A percentile compares a stretch with the other conserved stretches of the same genome.
phyloP scores from a whole-genome alignment of 2,329 filamentous ascomycete genomes.

The Hypoxylon sp. region DNA sequence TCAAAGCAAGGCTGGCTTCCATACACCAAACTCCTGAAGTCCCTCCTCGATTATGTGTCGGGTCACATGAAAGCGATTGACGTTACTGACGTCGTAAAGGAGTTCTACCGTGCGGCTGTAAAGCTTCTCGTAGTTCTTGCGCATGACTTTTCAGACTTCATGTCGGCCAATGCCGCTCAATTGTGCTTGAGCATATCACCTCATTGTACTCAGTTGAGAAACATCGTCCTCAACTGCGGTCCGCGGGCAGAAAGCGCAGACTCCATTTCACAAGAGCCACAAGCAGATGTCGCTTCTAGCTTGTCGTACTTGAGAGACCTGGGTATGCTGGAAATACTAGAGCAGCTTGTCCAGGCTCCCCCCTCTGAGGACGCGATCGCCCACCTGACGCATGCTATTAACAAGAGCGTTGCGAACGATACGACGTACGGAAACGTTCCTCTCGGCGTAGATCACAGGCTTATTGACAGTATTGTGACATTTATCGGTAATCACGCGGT shows the following conservation, averaged over 20 bases:
- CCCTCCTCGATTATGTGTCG: constrained; percentile 79
- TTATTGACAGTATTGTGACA: constrained; percentile 86
- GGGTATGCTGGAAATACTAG: constrained; percentile 70
- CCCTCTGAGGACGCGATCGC: constrained; percentile 79
- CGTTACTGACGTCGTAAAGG: constrained; percentile 77
- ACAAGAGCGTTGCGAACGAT: constrained; percentile 67
- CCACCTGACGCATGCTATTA: constrained; percentile 80
- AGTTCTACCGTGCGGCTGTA: constrained; percentile 85
- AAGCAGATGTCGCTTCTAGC: constrained; percentile 51
- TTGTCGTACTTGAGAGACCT: constrained; percentile 61
- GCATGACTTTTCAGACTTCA: constrained; percentile 94
- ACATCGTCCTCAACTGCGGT: constrained; percentile 82
- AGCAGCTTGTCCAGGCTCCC: constrained; percentile 70
- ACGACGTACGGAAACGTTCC: constrained; percentile 75
- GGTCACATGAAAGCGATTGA: constrained; percentile 82
- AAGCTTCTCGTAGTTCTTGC: constrained; percentile 88
- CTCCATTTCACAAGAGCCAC: constrained; percentile 63
- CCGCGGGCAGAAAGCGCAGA: constrained; percentile 78
- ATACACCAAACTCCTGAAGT: constrained; percentile 79
- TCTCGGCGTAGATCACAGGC: constrained; percentile 74
- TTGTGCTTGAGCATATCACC: constrained; percentile 85
- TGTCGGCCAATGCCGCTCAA: constrained; percentile 86
- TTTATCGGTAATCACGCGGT: constrained; percentile 83
- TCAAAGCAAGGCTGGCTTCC: constrained; percentile 79
- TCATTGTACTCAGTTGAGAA: constrained; percentile 88